phyloP scores from a whole-genome alignment of 345 rosid genomes.

The Melaleuca quinquenervia region DNA sequence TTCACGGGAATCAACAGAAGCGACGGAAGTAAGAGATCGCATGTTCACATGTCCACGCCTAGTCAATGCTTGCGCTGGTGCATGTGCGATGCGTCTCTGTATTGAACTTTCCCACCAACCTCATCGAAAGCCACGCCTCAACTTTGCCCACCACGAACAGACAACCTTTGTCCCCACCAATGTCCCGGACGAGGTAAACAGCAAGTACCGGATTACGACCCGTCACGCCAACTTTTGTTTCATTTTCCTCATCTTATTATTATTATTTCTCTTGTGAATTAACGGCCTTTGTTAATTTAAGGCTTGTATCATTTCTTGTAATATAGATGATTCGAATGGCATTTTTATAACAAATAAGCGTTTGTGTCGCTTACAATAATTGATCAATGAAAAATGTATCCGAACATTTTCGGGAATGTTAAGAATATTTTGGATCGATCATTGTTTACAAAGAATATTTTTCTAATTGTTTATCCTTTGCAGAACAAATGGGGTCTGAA shows the following conservation, averaged over 20 bases:
- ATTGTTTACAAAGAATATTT: background rate
- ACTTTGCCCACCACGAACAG: background rate
- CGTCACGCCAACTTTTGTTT: background rate
- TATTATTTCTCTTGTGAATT: background rate
- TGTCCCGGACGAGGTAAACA: background rate
- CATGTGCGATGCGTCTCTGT: background rate
- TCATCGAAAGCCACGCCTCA: background rate
- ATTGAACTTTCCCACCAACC: background rate
- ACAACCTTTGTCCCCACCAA: background rate
- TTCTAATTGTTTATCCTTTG: rapidly evolving
- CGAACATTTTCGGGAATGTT: background rate
- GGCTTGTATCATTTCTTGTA: rapidly evolving
- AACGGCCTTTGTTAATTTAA: no score
- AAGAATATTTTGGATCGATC: background rate
- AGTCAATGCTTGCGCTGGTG: background rate
- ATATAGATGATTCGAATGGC: background rate
- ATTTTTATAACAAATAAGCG: rapidly evolving
- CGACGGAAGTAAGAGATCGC: background rate
- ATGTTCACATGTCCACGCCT: background rate
- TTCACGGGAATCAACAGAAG: background rate
- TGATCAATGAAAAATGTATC: rapidly evolving
- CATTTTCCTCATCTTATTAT: background rate
- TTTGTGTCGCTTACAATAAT: background rate
- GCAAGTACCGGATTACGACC: background rate
- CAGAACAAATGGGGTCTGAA: background rate